Conservation (phyloP, 1,284 basidiomycete species). For the Cutaneotrichosporon daszewskae region DNA sequence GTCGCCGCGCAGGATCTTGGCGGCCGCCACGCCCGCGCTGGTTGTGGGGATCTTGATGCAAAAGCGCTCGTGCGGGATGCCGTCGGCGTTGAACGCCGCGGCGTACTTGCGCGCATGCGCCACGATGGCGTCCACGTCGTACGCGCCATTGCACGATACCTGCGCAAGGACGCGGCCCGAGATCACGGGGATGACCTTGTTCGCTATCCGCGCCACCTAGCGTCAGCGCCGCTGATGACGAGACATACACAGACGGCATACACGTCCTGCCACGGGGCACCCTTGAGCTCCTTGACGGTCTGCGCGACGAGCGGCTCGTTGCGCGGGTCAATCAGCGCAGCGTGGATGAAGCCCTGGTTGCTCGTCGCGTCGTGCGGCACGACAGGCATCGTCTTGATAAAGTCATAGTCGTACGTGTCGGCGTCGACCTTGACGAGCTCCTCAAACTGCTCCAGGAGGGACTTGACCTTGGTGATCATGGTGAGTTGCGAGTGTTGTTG, state of each 20-base stretch:
- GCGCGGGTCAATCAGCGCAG: constrained; percentile 24
- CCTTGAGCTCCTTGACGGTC: constrained; percentile 25
- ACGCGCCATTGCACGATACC: constrained; percentile 12
- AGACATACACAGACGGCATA: constrained; percentile 30
- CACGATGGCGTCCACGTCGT: constrained; percentile 16
- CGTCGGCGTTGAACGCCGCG: constrained; percentile 14
- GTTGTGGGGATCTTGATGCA: constrained; percentile 42
- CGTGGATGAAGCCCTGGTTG: constrained; percentile 31
- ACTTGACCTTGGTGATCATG: constrained; percentile 16
- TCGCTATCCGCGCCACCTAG: constrained; percentile 15
- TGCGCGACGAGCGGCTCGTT: constrained; percentile 30
- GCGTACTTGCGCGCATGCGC: constrained; percentile 15
- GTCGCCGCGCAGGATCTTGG: constrained; percentile 19
- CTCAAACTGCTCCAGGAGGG: constrained; percentile 35
- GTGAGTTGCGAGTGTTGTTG: no score
- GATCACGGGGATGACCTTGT: constrained; percentile 18
- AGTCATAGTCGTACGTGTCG: constrained; percentile 28
- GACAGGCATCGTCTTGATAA: constrained; percentile 26
- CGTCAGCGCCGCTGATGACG: no score
- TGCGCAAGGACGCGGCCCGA: constrained; percentile 21
- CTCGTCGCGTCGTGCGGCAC: constrained; percentile 33
- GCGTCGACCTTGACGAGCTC: constrained; percentile 27
- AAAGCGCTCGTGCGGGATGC: constrained; percentile 23
- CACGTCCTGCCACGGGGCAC: constrained; percentile 23
- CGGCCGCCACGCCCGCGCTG: constrained; percentile 31